phyloP scores from a whole-genome alignment of 805 yeast genomes.

The Suhomyces sp. region DNA sequence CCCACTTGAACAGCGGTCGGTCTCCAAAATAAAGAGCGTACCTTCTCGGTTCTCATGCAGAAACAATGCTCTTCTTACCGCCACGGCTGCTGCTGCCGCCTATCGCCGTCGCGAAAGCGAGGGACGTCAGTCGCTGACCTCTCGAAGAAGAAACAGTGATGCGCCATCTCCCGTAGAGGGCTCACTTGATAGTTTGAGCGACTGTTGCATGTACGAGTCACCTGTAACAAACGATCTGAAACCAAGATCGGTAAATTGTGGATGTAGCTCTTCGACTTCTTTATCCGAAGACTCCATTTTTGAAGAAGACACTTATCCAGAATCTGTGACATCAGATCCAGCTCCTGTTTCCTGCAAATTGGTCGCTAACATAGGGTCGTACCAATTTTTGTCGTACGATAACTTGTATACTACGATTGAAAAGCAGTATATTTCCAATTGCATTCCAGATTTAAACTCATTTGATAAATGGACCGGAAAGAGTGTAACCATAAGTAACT shows the following conservation, averaged over 20 bases:
- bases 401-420: constrained; percentile 22
- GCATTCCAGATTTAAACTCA: constrained; percentile 37
- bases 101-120: neutral
- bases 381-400: constrained; percentile 14
- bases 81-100: constrained; percentile 18
- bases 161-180: neutral
- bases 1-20: constrained; percentile 26
- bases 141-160: neutral
- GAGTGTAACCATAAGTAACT: constrained; percentile 9
- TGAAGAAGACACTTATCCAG: neutral
- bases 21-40: constrained; percentile 24
- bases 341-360: neutral
- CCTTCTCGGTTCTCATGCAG: constrained; percentile 18
- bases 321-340: neutral
- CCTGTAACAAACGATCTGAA: neutral
- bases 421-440: constrained; percentile 35
- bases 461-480: constrained; percentile 34
- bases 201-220: neutral
- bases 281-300: neutral
- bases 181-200: neutral
- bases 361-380: constrained; percentile 7
- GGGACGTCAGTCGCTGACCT: neutral
- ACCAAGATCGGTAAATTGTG: neutral
- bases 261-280: neutral
- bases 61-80: constrained; percentile 23